These are phyloP conservation scores for Cicer judaicum DNA, from an alignment of 306 rosid genomes.

Conservation along the genomic window DNA sequence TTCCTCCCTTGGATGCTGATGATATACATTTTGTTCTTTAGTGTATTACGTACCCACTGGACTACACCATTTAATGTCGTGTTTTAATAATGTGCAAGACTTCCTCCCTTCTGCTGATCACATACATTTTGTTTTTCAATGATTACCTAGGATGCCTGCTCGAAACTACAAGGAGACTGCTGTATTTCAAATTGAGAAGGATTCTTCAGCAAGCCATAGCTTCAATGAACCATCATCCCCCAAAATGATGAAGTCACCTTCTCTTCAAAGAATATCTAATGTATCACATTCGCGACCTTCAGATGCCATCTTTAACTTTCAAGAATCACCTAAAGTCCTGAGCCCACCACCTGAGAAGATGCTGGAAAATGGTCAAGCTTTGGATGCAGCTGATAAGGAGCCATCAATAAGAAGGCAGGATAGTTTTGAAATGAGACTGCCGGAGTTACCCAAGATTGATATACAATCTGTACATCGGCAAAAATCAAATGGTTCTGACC, in stretches of 20 bases:
- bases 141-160: slow-evolving; percentile 79
- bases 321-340: slow-evolving; percentile 71
- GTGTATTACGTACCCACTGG: background rate
- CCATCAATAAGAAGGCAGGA: slow-evolving; percentile 91
- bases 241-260: slow-evolving; percentile 87
- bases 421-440: slow-evolving; percentile 94
- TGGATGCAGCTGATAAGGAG: slow-evolving; percentile 75
- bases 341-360: slow-evolving; percentile 87
- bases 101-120: slow-evolving; percentile 9
- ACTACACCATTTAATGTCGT: slow-evolving; percentile 21
- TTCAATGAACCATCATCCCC: slow-evolving; percentile 92
- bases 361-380: slow-evolving; percentile 77
- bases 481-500: slow-evolving; percentile 81
- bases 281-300: slow-evolving; percentile 56
- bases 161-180: slow-evolving; percentile 85
- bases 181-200: slow-evolving; percentile 88
- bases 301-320: slow-evolving; percentile 64
- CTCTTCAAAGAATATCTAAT: slow-evolving; percentile 81
- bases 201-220: slow-evolving; percentile 80
- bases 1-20: slow-evolving; percentile 7
- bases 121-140: slow-evolving; percentile 19
- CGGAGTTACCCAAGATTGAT: slow-evolving; percentile 90
- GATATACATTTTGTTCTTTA: slow-evolving; percentile 7
- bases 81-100: slow-evolving; percentile 11
- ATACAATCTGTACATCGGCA: slow-evolving; percentile 74